Base-by-base conservation (phyloP, 2,329 filamentous ascomycete genomes). In the Nothophaeocryptopus gaeumannii region DNA sequence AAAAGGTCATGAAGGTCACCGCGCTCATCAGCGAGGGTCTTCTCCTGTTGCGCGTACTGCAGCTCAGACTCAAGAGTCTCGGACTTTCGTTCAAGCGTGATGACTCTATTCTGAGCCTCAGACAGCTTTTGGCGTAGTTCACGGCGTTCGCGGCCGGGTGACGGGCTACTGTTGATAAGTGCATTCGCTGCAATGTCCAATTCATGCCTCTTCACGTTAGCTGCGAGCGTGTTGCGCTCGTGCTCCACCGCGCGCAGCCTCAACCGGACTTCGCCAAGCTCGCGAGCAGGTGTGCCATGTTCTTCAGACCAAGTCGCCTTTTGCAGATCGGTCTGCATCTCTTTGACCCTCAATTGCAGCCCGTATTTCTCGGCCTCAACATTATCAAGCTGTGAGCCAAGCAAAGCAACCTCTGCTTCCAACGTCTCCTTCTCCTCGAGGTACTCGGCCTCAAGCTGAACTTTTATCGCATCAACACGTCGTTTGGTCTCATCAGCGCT, bases 1-100 rank as follows among this genome's bases (percentile, higher is more conserved):
- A 84, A 73, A 67, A 81, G 76, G 45, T 77, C 73, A 55, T 83
- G 80, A 14, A 88, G 70, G 51, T 84, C 80, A 35, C 77, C 74
- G 37, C 80, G 77, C 62, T 83, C 80, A 47, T 78, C 78, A 40
- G 71, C 71, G 9, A 72, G 71, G 31, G 78, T 74, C 13, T 72
- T 64, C 75, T 76, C 47, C 72, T 72, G 72, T 47, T 79, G 74
- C 0, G 78, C 77, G 44, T 79, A 75, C 15, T 80, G 76, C 3
- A 86, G 74, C 5, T 82, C 76, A 47, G 80, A 57, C 40, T 83
- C 80, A 3, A 80, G 69, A 51, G 81, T 80, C 20, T 76, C 71
- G 16, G 86, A 72, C 36, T 78, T 79, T 5, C 67, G 63, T 56
- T 82, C 76, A 3, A 86, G 72, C 15, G 60, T 58, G 2, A 60